These are phyloP conservation scores for Crithidia expoeki DNA, from an alignment of 208 protist genomes.

Conservation along the genomic window DNA sequence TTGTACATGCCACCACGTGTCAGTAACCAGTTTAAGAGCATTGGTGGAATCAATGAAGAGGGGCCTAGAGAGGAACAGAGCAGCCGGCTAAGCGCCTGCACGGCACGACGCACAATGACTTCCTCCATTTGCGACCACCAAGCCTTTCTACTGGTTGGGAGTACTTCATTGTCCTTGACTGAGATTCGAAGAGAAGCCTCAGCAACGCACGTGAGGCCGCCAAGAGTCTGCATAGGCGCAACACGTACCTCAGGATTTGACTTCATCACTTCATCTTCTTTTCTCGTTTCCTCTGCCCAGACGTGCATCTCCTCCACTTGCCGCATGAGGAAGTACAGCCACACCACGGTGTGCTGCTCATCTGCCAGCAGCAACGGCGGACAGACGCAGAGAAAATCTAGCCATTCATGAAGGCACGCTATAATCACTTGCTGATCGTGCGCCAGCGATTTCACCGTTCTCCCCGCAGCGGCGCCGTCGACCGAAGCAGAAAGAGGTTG, in stretches of 20 bases:
- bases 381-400: conserved; percentile 20
- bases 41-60: conserved; percentile 23
- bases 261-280: no score
- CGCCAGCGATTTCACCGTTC: no score
- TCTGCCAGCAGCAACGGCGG: conserved; percentile 14
- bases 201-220: no score
- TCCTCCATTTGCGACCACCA: conserved; percentile 10
- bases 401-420: conserved; percentile 13
- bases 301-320: conserved; percentile 27
- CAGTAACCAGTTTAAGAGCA: conserved; percentile 35
- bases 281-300: no score
- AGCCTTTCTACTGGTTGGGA: neutral
- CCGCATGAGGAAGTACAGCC: conserved; percentile 29
- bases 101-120: conserved; percentile 16
- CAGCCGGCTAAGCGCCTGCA: conserved; percentile 13
- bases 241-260: no score
- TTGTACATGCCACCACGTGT: conserved; percentile 16
- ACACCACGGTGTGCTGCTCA: conserved; percentile 18
- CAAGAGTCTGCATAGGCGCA: no score
- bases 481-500: no score
- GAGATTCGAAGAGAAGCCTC: no score
- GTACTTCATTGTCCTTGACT: neutral
- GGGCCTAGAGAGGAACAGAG: conserved; percentile 20
- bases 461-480: no score
- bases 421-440: neutral